Percentiles rank a stretch among this genome's conserved stretches.
Conservation (phyloP, 495 filamentous ascomycete genomes). For the Xylaria intraflava region DNA sequence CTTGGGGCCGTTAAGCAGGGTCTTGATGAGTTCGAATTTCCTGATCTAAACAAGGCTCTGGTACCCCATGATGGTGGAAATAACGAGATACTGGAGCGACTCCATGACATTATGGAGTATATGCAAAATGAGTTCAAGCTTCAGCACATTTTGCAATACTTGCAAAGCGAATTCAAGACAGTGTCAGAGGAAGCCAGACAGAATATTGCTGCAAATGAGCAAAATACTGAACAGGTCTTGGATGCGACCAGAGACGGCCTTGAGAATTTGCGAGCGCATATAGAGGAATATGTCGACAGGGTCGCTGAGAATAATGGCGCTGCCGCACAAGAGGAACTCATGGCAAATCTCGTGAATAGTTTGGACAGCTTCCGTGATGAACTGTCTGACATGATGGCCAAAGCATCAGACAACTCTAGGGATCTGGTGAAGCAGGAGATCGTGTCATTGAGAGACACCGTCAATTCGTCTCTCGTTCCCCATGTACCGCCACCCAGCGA, state of each 20-base stretch:
- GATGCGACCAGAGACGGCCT: constrained; percentile 82
- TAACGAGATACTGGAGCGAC: constrained; percentile 62
- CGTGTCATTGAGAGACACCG: constrained; percentile 65
- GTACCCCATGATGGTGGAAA: constrained; percentile 27
- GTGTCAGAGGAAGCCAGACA: constrained; percentile 53
- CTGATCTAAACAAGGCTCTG: constrained; percentile 27
- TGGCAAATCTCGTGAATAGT: constrained; percentile 63
- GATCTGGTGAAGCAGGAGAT: constrained; percentile 72
- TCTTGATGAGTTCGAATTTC: constrained; percentile 39
- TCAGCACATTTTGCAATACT: constrained; percentile 55
- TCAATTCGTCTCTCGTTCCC: constrained; percentile 62
- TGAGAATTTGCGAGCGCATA: constrained; percentile 66
- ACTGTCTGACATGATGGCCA: constrained; percentile 48
- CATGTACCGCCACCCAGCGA: constrained; percentile 41
- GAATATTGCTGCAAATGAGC: constrained; percentile 56
- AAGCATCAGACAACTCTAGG: constrained; percentile 41
- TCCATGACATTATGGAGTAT: constrained; percentile 66
- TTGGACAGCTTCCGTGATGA: constrained; percentile 70
- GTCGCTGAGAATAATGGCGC: constrained; percentile 61
- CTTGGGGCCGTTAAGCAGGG: constrained; percentile 50
- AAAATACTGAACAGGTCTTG: constrained; percentile 70
- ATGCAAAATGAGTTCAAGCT: constrained; percentile 60
- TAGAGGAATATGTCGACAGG: constrained; percentile 52
- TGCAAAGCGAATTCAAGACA: constrained; percentile 58
- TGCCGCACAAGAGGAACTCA: constrained; percentile 67